phyloP scores from a whole-genome alignment of 1,139 yeast species.

The Ashbya aceris region DNA sequence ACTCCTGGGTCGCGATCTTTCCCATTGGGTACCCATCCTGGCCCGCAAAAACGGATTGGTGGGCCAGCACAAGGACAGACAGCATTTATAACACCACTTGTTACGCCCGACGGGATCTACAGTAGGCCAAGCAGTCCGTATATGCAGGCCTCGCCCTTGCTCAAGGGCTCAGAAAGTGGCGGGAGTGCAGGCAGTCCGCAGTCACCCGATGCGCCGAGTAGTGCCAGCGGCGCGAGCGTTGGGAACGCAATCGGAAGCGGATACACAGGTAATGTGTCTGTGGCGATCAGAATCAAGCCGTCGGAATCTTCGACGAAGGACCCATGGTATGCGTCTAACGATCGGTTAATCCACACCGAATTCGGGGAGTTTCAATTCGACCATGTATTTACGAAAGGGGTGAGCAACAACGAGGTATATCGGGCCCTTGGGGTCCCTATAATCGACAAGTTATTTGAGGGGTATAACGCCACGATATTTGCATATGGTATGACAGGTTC shows the following conservation, averaged over 20 bases:
- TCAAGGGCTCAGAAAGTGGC: neutral
- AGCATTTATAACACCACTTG: conserved; percentile 1
- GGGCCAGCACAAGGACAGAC: neutral
- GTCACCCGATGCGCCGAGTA: neutral
- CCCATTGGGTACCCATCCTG: neutral
- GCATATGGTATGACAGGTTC: conserved; percentile 97
- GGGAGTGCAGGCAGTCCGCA: conserved; percentile 1
- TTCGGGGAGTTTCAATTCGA: conserved; percentile 63
- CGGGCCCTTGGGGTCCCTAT: conserved; percentile 50
- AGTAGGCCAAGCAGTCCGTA: conserved; percentile 2
- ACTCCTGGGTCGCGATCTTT: conserved; percentile 2
- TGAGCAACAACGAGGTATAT: conserved; percentile 54
- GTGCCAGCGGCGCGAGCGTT: neutral
- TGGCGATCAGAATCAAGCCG: conserved; percentile 33
- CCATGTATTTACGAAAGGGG: conserved; percentile 54
- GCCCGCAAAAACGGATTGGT: neutral
- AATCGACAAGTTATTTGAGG: conserved; percentile 60
- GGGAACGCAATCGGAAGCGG: neutral
- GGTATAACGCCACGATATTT: conserved; percentile 81
- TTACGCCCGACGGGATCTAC: neutral
- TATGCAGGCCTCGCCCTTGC: conserved; percentile 2
- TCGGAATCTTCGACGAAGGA: conserved; percentile 20
- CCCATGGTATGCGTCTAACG: conserved; percentile 36
- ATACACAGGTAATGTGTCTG: conserved; percentile 32
- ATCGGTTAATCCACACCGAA: conserved; percentile 40